Conservation (phyloP, 805 yeast genomes). For the Nematodospora valgi region DNA sequence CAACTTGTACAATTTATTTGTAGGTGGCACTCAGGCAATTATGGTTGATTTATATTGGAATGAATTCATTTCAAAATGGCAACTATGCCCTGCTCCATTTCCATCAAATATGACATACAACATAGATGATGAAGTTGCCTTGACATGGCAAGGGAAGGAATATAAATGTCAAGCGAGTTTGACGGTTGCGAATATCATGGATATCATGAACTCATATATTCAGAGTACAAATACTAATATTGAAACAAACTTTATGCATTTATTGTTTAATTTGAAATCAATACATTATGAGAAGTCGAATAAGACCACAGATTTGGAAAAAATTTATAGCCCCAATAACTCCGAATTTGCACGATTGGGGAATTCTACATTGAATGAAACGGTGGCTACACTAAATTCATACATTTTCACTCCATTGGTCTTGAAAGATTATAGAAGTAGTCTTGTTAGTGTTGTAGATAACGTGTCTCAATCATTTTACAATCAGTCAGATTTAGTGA, state of each 20-base stretch:
- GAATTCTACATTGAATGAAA: constrained; percentile 26
- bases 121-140: constrained; percentile 8
- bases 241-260: constrained; percentile 30
- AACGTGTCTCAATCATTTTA: constrained; percentile 13
- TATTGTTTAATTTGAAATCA: constrained; percentile 17
- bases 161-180: constrained; percentile 29
- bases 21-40: constrained; percentile 45
- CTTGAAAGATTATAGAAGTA: constrained; percentile 11
- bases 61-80: constrained; percentile 44
- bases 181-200: constrained; percentile 21
- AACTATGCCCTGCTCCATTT: constrained; percentile 50
- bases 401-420: constrained; percentile 27
- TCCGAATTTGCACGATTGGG: constrained; percentile 19
- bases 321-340: not conserved
- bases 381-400: constrained; percentile 16
- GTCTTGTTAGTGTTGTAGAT: not conserved
- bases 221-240: constrained; percentile 27
- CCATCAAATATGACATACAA: constrained; percentile 22
- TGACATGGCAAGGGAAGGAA: constrained; percentile 25
- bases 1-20: constrained; percentile 26
- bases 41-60: constrained; percentile 57
- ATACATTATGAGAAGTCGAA: constrained; percentile 7
- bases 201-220: constrained; percentile 16
- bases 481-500: constrained; percentile 16
- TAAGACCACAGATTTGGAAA: constrained; percentile 4